Evolutionary conservation across 352 stramenopile species (phyloP), one percentile per base, ranked within the genome.

Genomic region (Halophytophthora polymorphica): DNA sequence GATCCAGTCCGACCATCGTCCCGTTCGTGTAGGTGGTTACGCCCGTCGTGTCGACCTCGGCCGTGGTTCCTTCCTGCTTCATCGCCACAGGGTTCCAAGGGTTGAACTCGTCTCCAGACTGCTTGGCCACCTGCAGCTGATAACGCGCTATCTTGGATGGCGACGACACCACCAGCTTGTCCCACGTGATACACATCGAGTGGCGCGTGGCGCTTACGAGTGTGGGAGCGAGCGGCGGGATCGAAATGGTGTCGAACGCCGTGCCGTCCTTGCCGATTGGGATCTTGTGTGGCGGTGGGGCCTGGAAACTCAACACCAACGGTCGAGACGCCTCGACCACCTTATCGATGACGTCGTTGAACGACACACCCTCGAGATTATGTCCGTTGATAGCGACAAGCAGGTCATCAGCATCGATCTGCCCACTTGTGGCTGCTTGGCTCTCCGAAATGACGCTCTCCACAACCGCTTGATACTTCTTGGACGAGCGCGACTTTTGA

Each of bases 361-460:
- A 95, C 12, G 71, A 48, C 12, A 88, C 59, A 18, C 72, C 68
- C 17, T 71, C 69, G 44, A 93, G 59, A 49, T 73, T 84, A 19
- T 88, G 58, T 5, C 66, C 85, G 48, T 93, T 93, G 34, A 95
- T 75, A 0, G 78, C 66, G 14, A 90, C 66, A 0, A 95, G 59
- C 25, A 95, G 39, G 51, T 95, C 83, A n/a, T 79, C 83, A 0
- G 66, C 64, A 7, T 80, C 60, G 21, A 95, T 76, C 42, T 90
- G 59, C 18, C 77, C 64, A 23, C 69, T 89, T 21, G 77, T 77
- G 0, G 73, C 83, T 3, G 85, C 85, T 62, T 93, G 83, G 37
- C 83, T 91, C 11, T 86, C 78, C 0, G 83, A 77, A 21, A 93
- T 78, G 18, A 95, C 71, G 28, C 77, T 93, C 50, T 95, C 85